A percentile compares a stretch with the other conserved stretches of the same genome.
phyloP scores from a whole-genome alignment of 208 protist genomes.

The Leptomonas seymouri region DNA sequence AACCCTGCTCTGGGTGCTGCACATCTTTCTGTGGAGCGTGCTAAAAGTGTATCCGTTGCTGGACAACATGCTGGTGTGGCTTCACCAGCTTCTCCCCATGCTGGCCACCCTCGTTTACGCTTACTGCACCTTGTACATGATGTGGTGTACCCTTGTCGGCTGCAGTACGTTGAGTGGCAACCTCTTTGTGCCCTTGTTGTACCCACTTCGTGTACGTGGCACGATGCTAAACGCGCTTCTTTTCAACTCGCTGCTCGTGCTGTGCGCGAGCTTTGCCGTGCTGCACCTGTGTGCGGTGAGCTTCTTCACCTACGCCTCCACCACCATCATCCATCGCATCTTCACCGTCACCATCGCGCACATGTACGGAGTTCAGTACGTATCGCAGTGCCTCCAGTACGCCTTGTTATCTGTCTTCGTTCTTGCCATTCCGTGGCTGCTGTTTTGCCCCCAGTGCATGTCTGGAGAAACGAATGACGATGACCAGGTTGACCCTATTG shows the following conservation, averaged over 20 bases:
- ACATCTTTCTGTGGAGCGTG: constrained; percentile 88
- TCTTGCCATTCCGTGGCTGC: constrained; percentile 27
- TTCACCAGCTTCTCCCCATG: constrained; percentile 82
- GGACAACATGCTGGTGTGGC: constrained; percentile 63
- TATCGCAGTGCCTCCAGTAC: constrained; percentile 62
- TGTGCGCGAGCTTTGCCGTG: constrained; percentile 88
- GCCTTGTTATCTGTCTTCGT: constrained; percentile 42
- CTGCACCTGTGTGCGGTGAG: constrained; percentile 90
- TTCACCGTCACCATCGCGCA: constrained; percentile 55
- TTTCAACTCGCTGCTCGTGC: constrained; percentile 92
- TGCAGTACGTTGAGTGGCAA: constrained; percentile 84
- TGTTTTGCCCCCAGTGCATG: constrained; percentile 18
- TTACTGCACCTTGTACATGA: constrained; percentile 88
- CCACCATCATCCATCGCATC: constrained; percentile 52
- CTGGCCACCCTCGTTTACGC: constrained; percentile 88
- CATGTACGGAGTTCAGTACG: constrained; percentile 53
- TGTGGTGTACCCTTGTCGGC: constrained; percentile 88
- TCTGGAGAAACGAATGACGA: constrained; percentile 14
- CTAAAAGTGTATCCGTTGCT: constrained; percentile 69
- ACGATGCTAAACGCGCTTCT: constrained; percentile 96
- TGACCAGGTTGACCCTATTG: constrained; percentile 27
- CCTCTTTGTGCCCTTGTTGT: constrained; percentile 68
- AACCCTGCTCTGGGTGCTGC: constrained; percentile 84
- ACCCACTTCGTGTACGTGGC: constrained; percentile 72
- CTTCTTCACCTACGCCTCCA: constrained; percentile 76